Conservation (phyloP, 305 asterid genomes). For the Fraxinus angustifolia region DNA sequence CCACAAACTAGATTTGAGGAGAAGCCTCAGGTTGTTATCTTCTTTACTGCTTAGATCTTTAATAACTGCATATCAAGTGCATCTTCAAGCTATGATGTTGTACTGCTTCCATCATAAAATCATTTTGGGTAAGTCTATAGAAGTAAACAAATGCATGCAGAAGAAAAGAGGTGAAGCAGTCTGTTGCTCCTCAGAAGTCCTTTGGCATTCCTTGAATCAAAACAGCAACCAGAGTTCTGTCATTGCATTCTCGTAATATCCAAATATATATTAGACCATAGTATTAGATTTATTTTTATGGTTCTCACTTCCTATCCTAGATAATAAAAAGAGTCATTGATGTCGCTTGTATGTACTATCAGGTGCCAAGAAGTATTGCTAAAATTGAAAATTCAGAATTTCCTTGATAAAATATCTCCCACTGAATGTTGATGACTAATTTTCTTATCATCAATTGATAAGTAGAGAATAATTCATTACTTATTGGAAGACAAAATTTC, state of each 20-base stretch:
- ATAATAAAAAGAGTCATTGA: background rate
- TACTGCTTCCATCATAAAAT: background rate
- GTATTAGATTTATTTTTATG: background rate
- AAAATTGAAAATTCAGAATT: background rate
- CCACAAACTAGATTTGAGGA: slow-evolving; percentile 36
- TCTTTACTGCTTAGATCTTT: background rate
- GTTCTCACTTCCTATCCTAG: background rate
- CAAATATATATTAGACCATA: background rate
- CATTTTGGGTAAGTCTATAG: background rate
- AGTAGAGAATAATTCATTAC: background rate
- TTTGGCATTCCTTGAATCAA: background rate
- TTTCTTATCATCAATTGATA: background rate
- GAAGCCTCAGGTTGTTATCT: slow-evolving; percentile 42
- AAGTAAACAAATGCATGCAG: background rate
- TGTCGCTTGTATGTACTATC: background rate
- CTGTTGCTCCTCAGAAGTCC: background rate
- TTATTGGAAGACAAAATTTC: background rate
- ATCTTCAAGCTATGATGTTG: background rate
- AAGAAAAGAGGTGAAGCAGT: background rate
- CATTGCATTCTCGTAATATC: background rate
- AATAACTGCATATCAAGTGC: background rate
- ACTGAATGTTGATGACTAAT: background rate
- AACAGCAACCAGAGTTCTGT: background rate
- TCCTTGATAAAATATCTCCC: background rate
- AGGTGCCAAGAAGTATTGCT: background rate